Evolutionary conservation across 768 basidiomycete species (phyloP), one percentile per base, ranked within the genome.

Genomic region (Phylloporus arenicola): DNA sequence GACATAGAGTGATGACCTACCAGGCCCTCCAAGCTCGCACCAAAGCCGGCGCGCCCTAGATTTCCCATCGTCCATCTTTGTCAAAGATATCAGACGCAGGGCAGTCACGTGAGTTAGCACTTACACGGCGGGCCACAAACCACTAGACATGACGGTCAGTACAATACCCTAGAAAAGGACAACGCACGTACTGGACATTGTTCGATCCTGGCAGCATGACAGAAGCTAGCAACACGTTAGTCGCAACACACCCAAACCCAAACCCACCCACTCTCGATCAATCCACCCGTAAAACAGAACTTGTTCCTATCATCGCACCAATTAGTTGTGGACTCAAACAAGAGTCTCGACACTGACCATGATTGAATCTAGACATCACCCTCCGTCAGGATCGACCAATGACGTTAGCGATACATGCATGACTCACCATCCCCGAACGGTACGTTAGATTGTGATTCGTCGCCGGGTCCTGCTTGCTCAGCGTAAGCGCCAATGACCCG

Each of bases 211-310:
- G 76, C 0, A 78, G 55, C 16, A 53, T 67, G 31, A 76, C 73
- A 27, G 65, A 59, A 19, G 71, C 67, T 63, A 65, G 14, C 13
- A 37, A 55, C 17, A 22, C 17, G 22, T 61, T 22, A 69, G 47
- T 27, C 13, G 20, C 10, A 8, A 25, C 0, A 35, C 0, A 16
- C 13, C 12, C 11, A 9, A 42, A 40, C 20, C 30, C 11, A 33
- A 43, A 3, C 53, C 30, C 56, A 19, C 47, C 16, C 22, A 68
- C 66, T 61, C 68, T 82, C 86, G 45, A 88, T 75, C 44, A 87
- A 66, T 37, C 89, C 89, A 6, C 85, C 85, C 10, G 86, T 88
- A 63, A 91, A 90, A 65, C 87, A 91, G 56, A 93, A 82, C 68
- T 83, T 82, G 64, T 83, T 84, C 78, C 71, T 70, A 6, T 35